Percentiles rank a stretch among this genome's conserved stretches.
Conservation (phyloP, 495 filamentous ascomycete genomes). For the Platismatia glauca region DNA sequence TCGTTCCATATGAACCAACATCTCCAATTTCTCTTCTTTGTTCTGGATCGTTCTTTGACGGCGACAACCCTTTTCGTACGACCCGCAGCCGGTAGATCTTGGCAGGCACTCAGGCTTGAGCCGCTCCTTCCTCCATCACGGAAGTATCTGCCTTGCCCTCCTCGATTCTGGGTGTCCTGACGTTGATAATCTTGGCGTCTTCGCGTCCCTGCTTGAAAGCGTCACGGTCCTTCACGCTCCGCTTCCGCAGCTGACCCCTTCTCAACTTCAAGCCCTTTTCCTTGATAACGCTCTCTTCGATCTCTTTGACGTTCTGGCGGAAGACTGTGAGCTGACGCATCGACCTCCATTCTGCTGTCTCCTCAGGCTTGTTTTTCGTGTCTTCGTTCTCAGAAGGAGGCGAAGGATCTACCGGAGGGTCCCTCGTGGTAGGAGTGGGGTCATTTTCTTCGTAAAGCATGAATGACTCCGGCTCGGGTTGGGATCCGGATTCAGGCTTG, state of each 20-base stretch:
- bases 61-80: neutral
- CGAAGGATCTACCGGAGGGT: neutral
- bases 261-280: slow-evolving; percentile 13
- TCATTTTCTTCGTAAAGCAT: neutral
- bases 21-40: too few relatives aligned
- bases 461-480: neutral
- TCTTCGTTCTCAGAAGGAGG: neutral
- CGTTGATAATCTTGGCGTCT: slow-evolving; percentile 20
- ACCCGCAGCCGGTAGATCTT: neutral
- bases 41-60: too few relatives aligned
- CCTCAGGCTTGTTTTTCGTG: neutral
- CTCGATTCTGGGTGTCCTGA: slow-evolving; percentile 14
- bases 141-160: neutral
- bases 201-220: slow-evolving; percentile 16
- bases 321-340: slow-evolving; percentile 21
- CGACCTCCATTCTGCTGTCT: slow-evolving; percentile 19
- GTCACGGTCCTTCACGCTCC: slow-evolving; percentile 12
- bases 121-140: neutral
- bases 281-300: slow-evolving; percentile 20
- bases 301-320: slow-evolving; percentile 19
- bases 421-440: neutral
- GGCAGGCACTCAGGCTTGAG: neutral
- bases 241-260: slow-evolving; percentile 5
- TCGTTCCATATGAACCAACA: too few relatives aligned
- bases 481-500: neutral